phyloP scores from a whole-genome alignment of 176 grass and related monocot genomes.

The Puya raimondii region DNA sequence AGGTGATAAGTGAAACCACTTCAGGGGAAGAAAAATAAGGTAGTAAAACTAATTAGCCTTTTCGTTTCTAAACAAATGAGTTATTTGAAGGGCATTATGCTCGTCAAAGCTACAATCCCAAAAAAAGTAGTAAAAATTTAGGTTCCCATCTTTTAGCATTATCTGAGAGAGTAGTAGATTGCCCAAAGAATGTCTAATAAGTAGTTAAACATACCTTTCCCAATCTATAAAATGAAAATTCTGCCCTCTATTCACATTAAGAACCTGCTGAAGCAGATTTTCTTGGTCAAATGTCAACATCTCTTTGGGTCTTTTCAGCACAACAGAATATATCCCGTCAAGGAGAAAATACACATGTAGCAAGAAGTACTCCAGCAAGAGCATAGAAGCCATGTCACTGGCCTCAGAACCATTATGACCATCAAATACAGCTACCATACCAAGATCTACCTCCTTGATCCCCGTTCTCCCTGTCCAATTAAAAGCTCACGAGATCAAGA shows the following conservation, averaged over 20 bases:
- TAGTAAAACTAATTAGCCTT: too few relatives aligned
- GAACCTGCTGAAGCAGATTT: conserved; percentile 34
- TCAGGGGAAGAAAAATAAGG: too few relatives aligned
- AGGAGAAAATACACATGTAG: conserved; percentile 95
- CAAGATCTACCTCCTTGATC: conserved; percentile 77
- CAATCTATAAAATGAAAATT: conserved; percentile 19
- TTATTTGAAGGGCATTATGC: too few relatives aligned
- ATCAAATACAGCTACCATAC: conserved; percentile 86
- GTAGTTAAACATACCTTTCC: conserved; percentile 19
- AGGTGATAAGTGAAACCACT: too few relatives aligned
- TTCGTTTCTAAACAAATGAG: too few relatives aligned
- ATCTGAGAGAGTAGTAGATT: too few relatives aligned
- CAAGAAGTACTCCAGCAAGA: conserved; percentile 81
- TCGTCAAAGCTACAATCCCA: too few relatives aligned
- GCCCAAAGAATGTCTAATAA: too few relatives aligned
- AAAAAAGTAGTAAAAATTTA: too few relatives aligned
- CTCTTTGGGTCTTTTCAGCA: conserved; percentile 56
- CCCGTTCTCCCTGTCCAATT: conserved; percentile 44
- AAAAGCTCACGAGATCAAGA: conserved; percentile 7
- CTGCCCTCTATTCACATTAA: conserved; percentile 5
- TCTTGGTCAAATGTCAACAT: conserved; percentile 48
- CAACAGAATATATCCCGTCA: conserved; percentile 69
- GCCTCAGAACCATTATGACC: conserved; percentile 89
- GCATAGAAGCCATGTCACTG: conserved; percentile 85
- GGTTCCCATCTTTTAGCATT: too few relatives aligned